These are phyloP conservation scores for Erodium moschatum DNA, from an alignment of 441 rosid species.

Conservation along the genomic window DNA sequence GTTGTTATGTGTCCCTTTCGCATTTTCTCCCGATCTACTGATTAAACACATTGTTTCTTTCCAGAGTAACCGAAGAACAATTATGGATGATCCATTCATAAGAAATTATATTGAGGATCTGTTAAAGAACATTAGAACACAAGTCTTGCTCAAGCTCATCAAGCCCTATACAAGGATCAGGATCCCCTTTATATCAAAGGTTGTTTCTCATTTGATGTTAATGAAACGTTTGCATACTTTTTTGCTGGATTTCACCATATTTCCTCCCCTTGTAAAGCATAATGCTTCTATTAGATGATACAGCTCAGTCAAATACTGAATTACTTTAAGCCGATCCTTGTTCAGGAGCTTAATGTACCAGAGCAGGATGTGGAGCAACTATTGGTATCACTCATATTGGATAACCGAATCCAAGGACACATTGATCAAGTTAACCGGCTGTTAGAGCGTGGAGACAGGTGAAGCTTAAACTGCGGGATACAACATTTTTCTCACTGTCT, in stretches of 20 bases:
- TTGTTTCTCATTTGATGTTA: constrained; percentile 17
- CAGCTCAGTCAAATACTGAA: neutral
- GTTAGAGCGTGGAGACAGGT: constrained; percentile 89
- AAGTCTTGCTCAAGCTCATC: constrained; percentile 89
- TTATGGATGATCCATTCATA: constrained; percentile 96
- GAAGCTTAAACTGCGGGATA: neutral
- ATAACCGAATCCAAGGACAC: constrained; percentile 87
- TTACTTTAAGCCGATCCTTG: constrained; percentile 1
- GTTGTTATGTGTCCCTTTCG: neutral
- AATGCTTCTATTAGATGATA: neutral
- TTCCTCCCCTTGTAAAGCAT: too few relatives aligned
- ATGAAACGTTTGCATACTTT: too few relatives aligned
- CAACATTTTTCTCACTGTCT: neutral
- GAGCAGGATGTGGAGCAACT: constrained; percentile 92
- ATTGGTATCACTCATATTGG: constrained; percentile 78
- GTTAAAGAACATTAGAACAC: constrained; percentile 93
- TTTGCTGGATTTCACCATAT: neutral
- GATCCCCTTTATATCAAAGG: constrained; percentile 90
- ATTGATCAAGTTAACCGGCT: constrained; percentile 93
- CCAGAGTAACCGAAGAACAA: constrained; percentile 85
- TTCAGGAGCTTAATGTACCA: constrained; percentile 86
- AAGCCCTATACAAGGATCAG: constrained; percentile 92
- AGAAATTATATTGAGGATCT: constrained; percentile 94
- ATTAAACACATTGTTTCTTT: constrained; percentile 15
- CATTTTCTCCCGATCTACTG: neutral